phyloP scores from a whole-genome alignment of 768 basidiomycete species.

The Naganishia friedmannii region DNA sequence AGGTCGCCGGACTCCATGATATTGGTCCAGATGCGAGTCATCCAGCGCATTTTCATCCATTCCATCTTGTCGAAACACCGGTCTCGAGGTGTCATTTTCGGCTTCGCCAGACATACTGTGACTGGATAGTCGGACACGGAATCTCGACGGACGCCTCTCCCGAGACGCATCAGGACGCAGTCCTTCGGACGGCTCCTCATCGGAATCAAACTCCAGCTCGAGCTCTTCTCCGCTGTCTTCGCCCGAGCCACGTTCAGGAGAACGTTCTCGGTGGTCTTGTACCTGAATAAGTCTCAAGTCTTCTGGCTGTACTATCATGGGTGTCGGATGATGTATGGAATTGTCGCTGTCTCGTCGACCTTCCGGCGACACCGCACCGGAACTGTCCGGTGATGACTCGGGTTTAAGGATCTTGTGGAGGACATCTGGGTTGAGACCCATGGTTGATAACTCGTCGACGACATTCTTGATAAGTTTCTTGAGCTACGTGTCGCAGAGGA shows the following conservation, averaged over 20 bases:
- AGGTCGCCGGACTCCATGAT: slow-evolving; percentile 4
- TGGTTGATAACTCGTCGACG: slow-evolving; percentile 68
- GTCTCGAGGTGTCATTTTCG: not conserved
- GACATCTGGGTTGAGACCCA: slow-evolving; percentile 61
- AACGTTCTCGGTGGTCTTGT: not conserved
- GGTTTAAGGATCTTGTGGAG: slow-evolving; percentile 54
- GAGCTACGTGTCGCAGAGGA: slow-evolving; percentile 57
- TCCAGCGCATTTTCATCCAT: slow-evolving; percentile 9
- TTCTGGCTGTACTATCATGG: not conserved
- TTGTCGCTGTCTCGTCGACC: not conserved
- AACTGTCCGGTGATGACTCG: slow-evolving; percentile 47
- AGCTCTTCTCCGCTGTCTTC: slow-evolving; percentile 38
- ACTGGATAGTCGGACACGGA: slow-evolving; percentile 19
- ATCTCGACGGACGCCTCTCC: slow-evolving; percentile 35
- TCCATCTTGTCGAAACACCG: slow-evolving; percentile 15
- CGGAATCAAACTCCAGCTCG: slow-evolving; percentile 44
- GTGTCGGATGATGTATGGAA: not conserved
- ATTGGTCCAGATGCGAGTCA: slow-evolving; percentile 22
- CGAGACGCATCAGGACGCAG: not conserved
- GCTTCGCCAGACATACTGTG: slow-evolving; percentile 1
- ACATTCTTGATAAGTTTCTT: slow-evolving; percentile 86
- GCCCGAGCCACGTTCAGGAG: not conserved
- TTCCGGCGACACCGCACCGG: slow-evolving; percentile 38
- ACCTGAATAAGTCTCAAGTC: slow-evolving; percentile 14
- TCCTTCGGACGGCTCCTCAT: not conserved